These are phyloP conservation scores for Globisporangium paroecandrum DNA, from an alignment of 352 stramenopile genomes.

Conservation along the genomic window DNA sequence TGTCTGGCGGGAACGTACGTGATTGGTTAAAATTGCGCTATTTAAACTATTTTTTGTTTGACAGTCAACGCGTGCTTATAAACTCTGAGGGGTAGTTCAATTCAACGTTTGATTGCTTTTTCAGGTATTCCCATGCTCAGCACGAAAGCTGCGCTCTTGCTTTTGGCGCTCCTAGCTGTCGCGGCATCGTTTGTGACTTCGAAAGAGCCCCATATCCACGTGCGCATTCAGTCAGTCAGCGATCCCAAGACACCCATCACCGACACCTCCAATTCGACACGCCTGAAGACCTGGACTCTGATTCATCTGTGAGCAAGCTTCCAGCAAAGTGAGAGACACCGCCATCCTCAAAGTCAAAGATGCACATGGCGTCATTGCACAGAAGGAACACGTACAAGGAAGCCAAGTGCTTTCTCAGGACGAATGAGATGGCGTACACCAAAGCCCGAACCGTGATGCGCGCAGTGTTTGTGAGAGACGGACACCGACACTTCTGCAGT, in stretches of 20 bases:
- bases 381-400: conserved; percentile 21
- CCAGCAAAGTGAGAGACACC: neutral
- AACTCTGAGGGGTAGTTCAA: neutral
- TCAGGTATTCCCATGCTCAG: neutral
- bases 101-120: neutral
- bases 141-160: neutral
- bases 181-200: neutral
- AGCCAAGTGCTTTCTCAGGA: conserved; percentile 22
- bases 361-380: neutral
- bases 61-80: neutral
- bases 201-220: neutral
- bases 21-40: neutral
- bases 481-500: conserved; percentile 16
- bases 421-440: conserved; percentile 16
- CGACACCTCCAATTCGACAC: neutral
- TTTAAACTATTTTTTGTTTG: neutral
- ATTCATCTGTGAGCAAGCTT: neutral
- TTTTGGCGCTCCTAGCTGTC: neutral
- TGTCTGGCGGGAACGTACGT: neutral
- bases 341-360: neutral
- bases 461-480: conserved; percentile 16
- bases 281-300: neutral
- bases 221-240: neutral
- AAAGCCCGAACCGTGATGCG: conserved; percentile 22
- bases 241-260: neutral